Base-by-base conservation (phyloP, 441 rosid genomes). In the Erodium moschatum region DNA sequence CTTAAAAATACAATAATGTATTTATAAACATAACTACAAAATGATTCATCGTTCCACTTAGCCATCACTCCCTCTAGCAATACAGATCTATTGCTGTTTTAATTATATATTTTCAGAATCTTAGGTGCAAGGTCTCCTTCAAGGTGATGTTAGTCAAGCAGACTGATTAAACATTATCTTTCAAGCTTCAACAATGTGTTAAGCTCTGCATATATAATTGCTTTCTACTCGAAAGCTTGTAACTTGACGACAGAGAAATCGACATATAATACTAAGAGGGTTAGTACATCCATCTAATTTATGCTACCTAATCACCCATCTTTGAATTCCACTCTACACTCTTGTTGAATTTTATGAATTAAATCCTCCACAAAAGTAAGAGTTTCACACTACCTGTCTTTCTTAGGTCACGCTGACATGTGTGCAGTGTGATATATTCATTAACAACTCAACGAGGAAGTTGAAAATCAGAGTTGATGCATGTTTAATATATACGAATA, bases 111-210 rank as follows among this genome's bases (percentile, higher is more conserved):
- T 50, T 50, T 50, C 6, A 50, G 19, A 60, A 19, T 19, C 64
- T 60, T 60, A 60, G 64, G 64, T 60, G 64, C 19, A 60, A 16
- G 29, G 64, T 60, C 64, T 60, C n/a, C 64, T 19, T 60, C 64
- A 60, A 19, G 64, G 40, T 60, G 64, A 60, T 21, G 31, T 60
- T 18, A 3, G 40, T 0, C 18, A 60, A 60, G 6, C 13, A 19
- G 2, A 60, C 12, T 60, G 27, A 60, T 60, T 60, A 18, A 19
- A 21, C 31, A 60, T 21, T 18, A 18, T 60, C n/a, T 60, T 20
- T 60, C 31, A 6, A 60, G 29, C 18, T 60, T 60, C 31, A 7
- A 56, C 19, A 56, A 15, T 15, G 9, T 58, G 0, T 58, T 16
- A 16, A 9, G 11, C 31, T 60, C 19, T 50, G 13, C 19, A 3